phyloP scores from a whole-genome alignment of 169 alveolate genomes.

The Theileria equi region DNA sequence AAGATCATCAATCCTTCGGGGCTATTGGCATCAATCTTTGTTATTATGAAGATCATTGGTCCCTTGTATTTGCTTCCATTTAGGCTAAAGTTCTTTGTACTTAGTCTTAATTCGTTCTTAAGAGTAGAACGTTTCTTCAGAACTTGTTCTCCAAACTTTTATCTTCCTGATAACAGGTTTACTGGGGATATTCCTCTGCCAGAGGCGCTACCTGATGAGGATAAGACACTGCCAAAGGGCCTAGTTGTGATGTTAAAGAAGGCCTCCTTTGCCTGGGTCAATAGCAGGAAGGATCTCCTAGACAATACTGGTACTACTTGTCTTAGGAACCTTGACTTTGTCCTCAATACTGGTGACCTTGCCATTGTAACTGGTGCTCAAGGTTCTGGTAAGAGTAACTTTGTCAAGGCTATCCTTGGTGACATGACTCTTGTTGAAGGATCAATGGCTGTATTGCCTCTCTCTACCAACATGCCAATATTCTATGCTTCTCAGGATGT shows the following conservation, averaged over 20 bases:
- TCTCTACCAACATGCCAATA: slow-evolving; percentile 53
- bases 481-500: slow-evolving; percentile 60
- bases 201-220: neutral
- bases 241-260: slow-evolving; percentile 29
- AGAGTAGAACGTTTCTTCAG: slow-evolving; percentile 20
- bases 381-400: slow-evolving; percentile 60
- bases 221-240: neutral
- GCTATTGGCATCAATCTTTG: slow-evolving; percentile 27
- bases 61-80: slow-evolving; percentile 26
- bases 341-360: slow-evolving; percentile 46
- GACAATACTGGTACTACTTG: neutral
- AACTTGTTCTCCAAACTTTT: slow-evolving; percentile 49
- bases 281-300: slow-evolving; percentile 6
- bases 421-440: slow-evolving; percentile 62
- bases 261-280: slow-evolving; percentile 38
- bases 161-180: slow-evolving; percentile 3
- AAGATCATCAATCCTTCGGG: slow-evolving; percentile 23
- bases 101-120: slow-evolving; percentile 7
- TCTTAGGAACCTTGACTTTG: slow-evolving; percentile 9
- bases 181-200: neutral
- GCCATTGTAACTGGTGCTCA: slow-evolving; percentile 45
- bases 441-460: slow-evolving; percentile 59
- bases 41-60: slow-evolving; percentile 18
- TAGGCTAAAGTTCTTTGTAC: slow-evolving; percentile 5
- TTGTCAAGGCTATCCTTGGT: slow-evolving; percentile 57